Conservation (phyloP, 2,329 filamentous ascomycete species). For the Trichoderma sp. region DNA sequence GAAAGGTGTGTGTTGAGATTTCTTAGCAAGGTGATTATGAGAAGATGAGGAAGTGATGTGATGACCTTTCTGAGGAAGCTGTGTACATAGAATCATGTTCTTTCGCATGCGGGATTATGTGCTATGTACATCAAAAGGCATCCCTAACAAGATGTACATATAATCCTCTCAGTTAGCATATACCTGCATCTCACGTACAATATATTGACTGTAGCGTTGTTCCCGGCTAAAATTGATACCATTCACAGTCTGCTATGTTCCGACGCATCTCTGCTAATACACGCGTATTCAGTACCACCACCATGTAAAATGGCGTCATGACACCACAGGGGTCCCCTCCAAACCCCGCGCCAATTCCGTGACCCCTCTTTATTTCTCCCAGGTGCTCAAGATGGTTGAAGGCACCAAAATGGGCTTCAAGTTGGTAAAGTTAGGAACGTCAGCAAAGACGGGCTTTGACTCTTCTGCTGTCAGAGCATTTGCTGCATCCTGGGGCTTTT, state of each 20-base stretch:
- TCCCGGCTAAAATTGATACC: not conserved
- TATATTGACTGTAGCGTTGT: not conserved
- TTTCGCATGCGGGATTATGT: not conserved
- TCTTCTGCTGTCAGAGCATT: not conserved
- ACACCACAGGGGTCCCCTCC: not conserved
- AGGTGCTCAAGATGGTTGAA: not conserved
- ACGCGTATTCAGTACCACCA: not conserved
- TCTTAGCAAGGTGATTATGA: not conserved
- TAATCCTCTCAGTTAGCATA: not conserved
- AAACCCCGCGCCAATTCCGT: not conserved
- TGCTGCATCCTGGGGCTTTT: not conserved
- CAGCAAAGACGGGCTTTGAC: not conserved
- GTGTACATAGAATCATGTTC: not conserved
- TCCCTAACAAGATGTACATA: not conserved
- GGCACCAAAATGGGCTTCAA: not conserved
- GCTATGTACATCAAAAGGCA: not conserved
- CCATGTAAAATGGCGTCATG: not conserved
- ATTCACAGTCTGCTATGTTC: not conserved
- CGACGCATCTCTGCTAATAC: not conserved
- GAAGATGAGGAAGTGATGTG: not conserved
- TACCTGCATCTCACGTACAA: not conserved
- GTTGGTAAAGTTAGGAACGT: constrained; percentile 12
- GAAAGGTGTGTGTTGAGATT: constrained; percentile 3
- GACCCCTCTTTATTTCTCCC: constrained; percentile 7
- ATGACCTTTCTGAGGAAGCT: not conserved